Evolutionary conservation across 2,329 filamentous ascomycete species (phyloP), one percentile per base, ranked within the genome.

Genomic region (Penicillium hordei): DNA sequence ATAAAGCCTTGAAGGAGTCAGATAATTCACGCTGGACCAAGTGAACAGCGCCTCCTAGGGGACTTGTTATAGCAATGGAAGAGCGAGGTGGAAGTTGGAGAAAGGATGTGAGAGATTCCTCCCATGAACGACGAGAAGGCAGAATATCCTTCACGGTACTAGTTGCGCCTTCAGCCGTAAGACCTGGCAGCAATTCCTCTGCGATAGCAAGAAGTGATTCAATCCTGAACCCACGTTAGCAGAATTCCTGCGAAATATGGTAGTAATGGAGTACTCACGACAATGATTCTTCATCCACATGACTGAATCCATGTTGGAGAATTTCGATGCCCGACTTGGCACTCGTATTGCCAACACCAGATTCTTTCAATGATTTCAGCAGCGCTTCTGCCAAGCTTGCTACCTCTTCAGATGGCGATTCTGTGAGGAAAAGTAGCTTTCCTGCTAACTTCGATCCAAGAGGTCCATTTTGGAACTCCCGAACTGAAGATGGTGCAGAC

Each of bases 11-110:
- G 58, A 68, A 57, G 40, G 60, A 49, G 21, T 70, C 57, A 52
- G 69, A 57, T 62, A 74, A 25, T 5, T 70, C 60, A 40, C 63
- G 63, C 12, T 76, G 70, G 0, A 89, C 79, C 3, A 96, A 75
- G 62, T 89, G 86, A 6, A 89, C 83, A 0, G 85, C 85, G 4
- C 91, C 91, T 0, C 85, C 86, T 7, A 96, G 78, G 25, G 82
- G 82, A 68, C 87, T 93, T 2, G 88, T 90, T 5, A 96, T 83
- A 0, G 90, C 85, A 3, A 96, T 75, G 0, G 90, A 87, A 5
- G 83, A 79, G 29, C 70, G 68, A 19, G 73, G 73, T 25, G 75
- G 72, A 25, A 74, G 60, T 38, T 68, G 66, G 39, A 77, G 73
- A 56, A 91, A 81, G 1, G 76, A 76, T 0, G 71, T 68, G 3